Percentiles rank a stretch among this genome's conserved stretches.
Evolutionary conservation across 768 basidiomycete genomes (phyloP).

Genomic region (Phaeotremella skinneri): DNA sequence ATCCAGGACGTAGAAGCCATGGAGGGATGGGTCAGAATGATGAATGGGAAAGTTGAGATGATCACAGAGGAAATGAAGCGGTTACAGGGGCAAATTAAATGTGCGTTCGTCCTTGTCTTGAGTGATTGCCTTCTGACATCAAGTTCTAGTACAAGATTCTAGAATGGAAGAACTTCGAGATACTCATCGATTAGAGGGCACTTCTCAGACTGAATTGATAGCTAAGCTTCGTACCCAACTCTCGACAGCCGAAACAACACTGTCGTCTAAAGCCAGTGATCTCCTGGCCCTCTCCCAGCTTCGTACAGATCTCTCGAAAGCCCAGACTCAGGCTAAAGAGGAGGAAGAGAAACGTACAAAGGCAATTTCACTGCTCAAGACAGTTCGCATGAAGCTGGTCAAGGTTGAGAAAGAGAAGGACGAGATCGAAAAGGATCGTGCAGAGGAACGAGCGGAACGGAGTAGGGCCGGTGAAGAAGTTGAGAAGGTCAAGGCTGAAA

Average conservation of each 20-base stretch:
- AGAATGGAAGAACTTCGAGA: conserved; percentile 80
- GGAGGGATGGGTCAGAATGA: conserved; percentile 68
- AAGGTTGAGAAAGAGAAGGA: conserved; percentile 93
- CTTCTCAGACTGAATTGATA: conserved; percentile 74
- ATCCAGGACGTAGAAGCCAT: conserved; percentile 66
- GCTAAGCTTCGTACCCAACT: conserved; percentile 68
- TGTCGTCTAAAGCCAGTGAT: conserved; percentile 55
- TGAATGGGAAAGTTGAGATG: conserved; percentile 70
- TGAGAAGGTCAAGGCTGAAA: conserved; percentile 62
- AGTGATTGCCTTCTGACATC: not conserved
- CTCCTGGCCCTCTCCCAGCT: conserved; percentile 62
- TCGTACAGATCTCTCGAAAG: conserved; percentile 63
- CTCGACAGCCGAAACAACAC: conserved; percentile 66
- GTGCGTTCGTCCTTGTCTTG: conserved; percentile 56
- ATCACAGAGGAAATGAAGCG: conserved; percentile 74
- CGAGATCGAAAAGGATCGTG: conserved; percentile 66
- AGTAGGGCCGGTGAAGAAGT: conserved; percentile 63
- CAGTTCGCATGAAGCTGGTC: conserved; percentile 93
- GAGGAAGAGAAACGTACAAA: conserved; percentile 97
- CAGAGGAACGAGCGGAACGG: conserved; percentile 58
- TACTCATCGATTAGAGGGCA: conserved; percentile 72
- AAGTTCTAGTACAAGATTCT: conserved; percentile 70
- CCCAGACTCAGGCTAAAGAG: conserved; percentile 69
- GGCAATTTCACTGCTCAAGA: conserved; percentile 86
- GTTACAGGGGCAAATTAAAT: conserved; percentile 66